These are phyloP conservation scores for Cladophialophora yegresii DNA, from an alignment of 2,329 filamentous ascomycete genomes.

Conservation along the genomic window DNA sequence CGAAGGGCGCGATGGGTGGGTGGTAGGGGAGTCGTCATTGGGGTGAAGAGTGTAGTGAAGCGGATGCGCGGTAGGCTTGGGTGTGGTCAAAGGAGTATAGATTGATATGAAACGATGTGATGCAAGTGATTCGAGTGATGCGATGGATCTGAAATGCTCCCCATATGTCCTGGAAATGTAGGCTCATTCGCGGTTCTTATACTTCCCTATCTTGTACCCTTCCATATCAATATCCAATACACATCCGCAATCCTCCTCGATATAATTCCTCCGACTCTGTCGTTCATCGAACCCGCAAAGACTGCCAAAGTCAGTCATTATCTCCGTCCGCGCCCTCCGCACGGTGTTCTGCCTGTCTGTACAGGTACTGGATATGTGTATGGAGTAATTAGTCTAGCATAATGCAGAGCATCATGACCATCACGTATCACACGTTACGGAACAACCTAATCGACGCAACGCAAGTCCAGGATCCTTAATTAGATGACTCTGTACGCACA, in stretches of 20 bases:
- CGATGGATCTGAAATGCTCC: background rate
- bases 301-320: too few species aligned
- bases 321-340: too few species aligned
- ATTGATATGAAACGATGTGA: background rate
- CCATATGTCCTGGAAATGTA: background rate
- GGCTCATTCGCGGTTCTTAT: background rate
- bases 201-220: background rate
- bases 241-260: background rate
- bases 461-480: too few species aligned
- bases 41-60: background rate
- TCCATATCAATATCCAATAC: background rate
- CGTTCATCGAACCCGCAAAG: too few species aligned
- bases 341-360: too few species aligned
- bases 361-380: too few species aligned
- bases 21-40: constrained; percentile 10
- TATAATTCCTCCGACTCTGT: too few species aligned
- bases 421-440: too few species aligned
- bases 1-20: constrained; percentile 24
- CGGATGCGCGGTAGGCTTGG: background rate
- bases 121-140: background rate
- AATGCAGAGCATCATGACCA: too few species aligned
- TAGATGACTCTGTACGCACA: too few species aligned
- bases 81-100: background rate
- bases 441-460: too few species aligned
- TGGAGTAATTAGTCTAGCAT: too few species aligned